These are phyloP conservation scores for Lentinula boryana DNA, from an alignment of 768 basidiomycete genomes.

Conservation along the genomic window DNA sequence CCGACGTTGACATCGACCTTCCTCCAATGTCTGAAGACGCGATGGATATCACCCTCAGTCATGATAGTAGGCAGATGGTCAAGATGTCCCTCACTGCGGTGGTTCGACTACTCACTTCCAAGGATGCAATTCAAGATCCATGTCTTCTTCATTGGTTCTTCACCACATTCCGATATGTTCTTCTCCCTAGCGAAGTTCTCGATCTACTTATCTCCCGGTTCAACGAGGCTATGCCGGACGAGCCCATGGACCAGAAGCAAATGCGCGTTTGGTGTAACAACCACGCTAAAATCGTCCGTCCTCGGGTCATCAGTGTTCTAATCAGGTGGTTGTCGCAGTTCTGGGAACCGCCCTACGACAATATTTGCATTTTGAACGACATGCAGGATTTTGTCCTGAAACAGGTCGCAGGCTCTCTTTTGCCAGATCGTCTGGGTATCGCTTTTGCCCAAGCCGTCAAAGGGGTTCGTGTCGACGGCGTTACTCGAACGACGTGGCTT, in stretches of 20 bases:
- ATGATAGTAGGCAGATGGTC: neutral
- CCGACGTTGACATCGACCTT: constrained; percentile 12
- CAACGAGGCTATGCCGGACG: constrained; percentile 24
- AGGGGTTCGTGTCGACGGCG: constrained; percentile 19
- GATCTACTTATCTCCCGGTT: constrained; percentile 43
- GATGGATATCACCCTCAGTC: constrained; percentile 1
- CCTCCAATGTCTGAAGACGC: constrained; percentile 3
- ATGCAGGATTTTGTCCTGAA: constrained; percentile 19
- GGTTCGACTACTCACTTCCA: constrained; percentile 25
- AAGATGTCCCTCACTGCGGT: constrained; percentile 1
- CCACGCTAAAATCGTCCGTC: constrained; percentile 41
- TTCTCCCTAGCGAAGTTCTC: constrained; percentile 34
- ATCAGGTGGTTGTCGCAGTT: constrained; percentile 68
- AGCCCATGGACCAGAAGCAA: constrained; percentile 23
- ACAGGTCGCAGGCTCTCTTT: constrained; percentile 17
- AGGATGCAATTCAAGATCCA: constrained; percentile 24
- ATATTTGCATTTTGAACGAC: constrained; percentile 25
- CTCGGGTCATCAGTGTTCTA: constrained; percentile 55
- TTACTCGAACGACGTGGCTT: neutral
- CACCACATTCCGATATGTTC: constrained; percentile 52
- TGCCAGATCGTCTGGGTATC: constrained; percentile 9
- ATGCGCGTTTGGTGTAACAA: constrained; percentile 25
- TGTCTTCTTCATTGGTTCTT: constrained; percentile 43
- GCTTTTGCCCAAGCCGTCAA: constrained; percentile 13
- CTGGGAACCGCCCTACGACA: constrained; percentile 55